These are phyloP conservation scores for Leucosporidium creatinivorum DNA, from an alignment of 768 basidiomycete genomes.

Conservation along the genomic window DNA sequence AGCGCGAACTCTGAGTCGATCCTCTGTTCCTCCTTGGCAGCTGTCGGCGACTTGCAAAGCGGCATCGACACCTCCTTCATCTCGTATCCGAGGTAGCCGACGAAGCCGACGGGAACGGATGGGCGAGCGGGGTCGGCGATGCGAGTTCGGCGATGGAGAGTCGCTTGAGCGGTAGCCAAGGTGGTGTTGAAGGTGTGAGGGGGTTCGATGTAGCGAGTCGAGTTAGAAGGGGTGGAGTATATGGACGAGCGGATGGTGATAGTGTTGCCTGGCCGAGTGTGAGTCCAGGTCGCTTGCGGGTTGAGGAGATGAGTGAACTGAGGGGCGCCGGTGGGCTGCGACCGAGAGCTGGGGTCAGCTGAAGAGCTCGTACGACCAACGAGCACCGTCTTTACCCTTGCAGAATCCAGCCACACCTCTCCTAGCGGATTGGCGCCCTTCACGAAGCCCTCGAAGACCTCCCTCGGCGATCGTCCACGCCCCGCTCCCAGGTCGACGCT, in stretches of 20 bases:
- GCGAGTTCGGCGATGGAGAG: neutral
- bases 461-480: neutral
- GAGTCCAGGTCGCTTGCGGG: constrained; percentile 14
- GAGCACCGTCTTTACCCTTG: constrained; percentile 1
- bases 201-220: neutral
- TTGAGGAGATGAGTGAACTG: constrained; percentile 17
- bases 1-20: constrained; percentile 19
- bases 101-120: constrained; percentile 22
- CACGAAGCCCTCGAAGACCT: constrained; percentile 18
- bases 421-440: constrained; percentile 12
- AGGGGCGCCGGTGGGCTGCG: constrained; percentile 9
- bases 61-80: constrained; percentile 24
- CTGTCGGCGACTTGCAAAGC: neutral
- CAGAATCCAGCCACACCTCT: constrained; percentile 32
- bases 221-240: neutral
- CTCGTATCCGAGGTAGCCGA: constrained; percentile 31
- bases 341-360: neutral
- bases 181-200: constrained; percentile 3
- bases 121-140: neutral
- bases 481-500: neutral
- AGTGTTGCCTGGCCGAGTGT: constrained; percentile 1
- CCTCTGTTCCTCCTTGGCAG: neutral
- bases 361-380: too few relatives aligned
- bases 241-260: neutral
- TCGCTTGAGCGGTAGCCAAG: neutral